Percentiles rank a stretch among this genome's conserved stretches.
Conservation (phyloP, 768 basidiomycete genomes). For the Suillus subalutaceus region DNA sequence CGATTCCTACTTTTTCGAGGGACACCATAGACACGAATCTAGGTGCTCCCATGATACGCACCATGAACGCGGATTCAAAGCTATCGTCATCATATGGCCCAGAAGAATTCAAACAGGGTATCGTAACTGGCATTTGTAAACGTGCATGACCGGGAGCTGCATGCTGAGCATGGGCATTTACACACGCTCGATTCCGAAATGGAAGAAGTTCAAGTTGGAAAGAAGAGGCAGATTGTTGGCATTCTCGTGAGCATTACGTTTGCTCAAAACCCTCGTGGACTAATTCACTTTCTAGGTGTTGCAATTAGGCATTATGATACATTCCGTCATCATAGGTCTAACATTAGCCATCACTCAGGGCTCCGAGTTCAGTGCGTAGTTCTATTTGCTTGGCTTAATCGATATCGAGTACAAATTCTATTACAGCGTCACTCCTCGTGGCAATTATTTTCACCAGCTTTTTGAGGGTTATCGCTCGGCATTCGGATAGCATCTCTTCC, state of each 20-base stretch:
- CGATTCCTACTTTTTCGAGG: slow-evolving; percentile 30
- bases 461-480: slow-evolving; percentile 83
- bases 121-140: background rate
- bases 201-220: slow-evolving; percentile 43
- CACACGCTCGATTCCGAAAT: slow-evolving; percentile 17
- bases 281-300: slow-evolving; percentile 53
- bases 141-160: slow-evolving; percentile 3
- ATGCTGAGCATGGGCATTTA: slow-evolving; percentile 13
- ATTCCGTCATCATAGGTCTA: slow-evolving; percentile 79
- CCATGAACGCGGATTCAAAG: slow-evolving; percentile 29
- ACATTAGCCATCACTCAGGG: slow-evolving; percentile 74
- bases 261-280: background rate
- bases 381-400: background rate
- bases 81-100: slow-evolving; percentile 26
- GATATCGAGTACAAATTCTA: background rate
- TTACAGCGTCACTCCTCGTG: slow-evolving; percentile 66
- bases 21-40: slow-evolving; percentile 41
- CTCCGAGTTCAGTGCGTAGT: slow-evolving; percentile 65
- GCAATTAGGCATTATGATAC: slow-evolving; percentile 85
- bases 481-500: slow-evolving; percentile 77
- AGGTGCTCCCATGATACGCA: slow-evolving; percentile 29
- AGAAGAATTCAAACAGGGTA: slow-evolving; percentile 10
- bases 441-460: slow-evolving; percentile 80
- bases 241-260: slow-evolving; percentile 53
- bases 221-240: slow-evolving; percentile 69